phyloP scores from a whole-genome alignment of 2,329 filamentous ascomycete genomes.

The Colletotrichum chrysophilum region DNA sequence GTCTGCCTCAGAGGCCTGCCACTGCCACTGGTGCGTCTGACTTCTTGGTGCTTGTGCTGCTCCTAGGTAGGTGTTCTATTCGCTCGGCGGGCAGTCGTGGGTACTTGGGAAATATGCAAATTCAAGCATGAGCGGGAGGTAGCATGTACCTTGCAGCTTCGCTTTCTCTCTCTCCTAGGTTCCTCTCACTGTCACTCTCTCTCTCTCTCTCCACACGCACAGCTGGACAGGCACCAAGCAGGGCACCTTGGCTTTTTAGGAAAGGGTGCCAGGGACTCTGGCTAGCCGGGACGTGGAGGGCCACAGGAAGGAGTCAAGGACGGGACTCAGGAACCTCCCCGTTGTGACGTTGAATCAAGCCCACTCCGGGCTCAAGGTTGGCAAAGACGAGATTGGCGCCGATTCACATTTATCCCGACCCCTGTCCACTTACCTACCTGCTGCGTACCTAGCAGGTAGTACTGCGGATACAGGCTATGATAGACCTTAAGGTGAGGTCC shows the following conservation, averaged over 20 bases:
- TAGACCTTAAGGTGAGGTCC: neutral
- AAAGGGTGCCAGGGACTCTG: neutral
- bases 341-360: slow-evolving; percentile 23
- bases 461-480: neutral
- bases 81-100: neutral
- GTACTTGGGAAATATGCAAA: neutral
- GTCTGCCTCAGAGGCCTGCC: slow-evolving; percentile 20
- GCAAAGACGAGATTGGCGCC: slow-evolving; percentile 20
- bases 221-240: neutral
- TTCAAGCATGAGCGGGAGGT: neutral
- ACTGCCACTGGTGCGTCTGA: neutral
- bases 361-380: slow-evolving; percentile 8
- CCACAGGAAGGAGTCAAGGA: neutral
- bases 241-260: neutral
- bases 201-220: neutral
- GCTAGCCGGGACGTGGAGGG: neutral
- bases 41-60: neutral
- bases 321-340: neutral
- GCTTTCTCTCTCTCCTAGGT: neutral
- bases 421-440: neutral
- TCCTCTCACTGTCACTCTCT: neutral
- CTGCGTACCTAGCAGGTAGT: neutral
- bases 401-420: slow-evolving; percentile 15
- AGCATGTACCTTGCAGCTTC: neutral
- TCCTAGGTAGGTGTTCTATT: neutral